A percentile compares a stretch with the other conserved stretches of the same genome.
Conservation (phyloP, 495 filamentous ascomycete species). For the Rostrohypoxylon terebratum region DNA sequence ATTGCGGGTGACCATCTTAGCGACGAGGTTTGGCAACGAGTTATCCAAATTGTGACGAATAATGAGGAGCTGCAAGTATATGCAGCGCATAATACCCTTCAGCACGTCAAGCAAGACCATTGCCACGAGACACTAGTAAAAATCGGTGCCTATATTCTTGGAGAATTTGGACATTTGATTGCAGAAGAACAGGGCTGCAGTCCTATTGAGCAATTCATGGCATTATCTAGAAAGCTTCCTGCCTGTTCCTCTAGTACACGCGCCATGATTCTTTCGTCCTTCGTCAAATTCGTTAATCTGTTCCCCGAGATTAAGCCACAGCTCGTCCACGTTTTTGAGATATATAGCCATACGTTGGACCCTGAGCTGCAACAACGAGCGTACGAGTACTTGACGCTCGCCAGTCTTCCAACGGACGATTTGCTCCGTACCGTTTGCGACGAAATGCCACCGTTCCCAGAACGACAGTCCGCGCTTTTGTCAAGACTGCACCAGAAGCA, state of each 20-base stretch:
- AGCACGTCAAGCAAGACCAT: slow-evolving; percentile 89
- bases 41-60: slow-evolving; percentile 99
- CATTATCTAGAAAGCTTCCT: slow-evolving; percentile 89
- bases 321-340: slow-evolving; percentile 85
- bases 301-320: slow-evolving; percentile 99
- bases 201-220: slow-evolving; percentile 97
- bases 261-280: slow-evolving; percentile 93
- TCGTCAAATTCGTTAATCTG: slow-evolving; percentile 97
- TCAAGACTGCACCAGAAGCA: slow-evolving; percentile 95
- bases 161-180: slow-evolving; percentile 97
- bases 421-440: slow-evolving; percentile 95
- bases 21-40: slow-evolving; percentile 99
- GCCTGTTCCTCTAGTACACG: slow-evolving; percentile 88
- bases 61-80: slow-evolving; percentile 99
- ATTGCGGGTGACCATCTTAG: slow-evolving; percentile 99
- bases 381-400: slow-evolving; percentile 93
- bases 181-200: slow-evolving; percentile 94
- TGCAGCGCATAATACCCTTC: slow-evolving; percentile 89
- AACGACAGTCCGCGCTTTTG: slow-evolving; percentile 89
- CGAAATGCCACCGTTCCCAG: slow-evolving; percentile 99
- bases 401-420: slow-evolving; percentile 87
- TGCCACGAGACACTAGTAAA: slow-evolving; percentile 98
- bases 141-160: slow-evolving; percentile 94
- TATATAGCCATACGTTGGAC: slow-evolving; percentile 95
- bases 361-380: slow-evolving; percentile 96